Percentiles rank a stretch among this genome's conserved stretches.
phyloP scores from a whole-genome alignment of 805 yeast species.

The Candida insectorum region DNA sequence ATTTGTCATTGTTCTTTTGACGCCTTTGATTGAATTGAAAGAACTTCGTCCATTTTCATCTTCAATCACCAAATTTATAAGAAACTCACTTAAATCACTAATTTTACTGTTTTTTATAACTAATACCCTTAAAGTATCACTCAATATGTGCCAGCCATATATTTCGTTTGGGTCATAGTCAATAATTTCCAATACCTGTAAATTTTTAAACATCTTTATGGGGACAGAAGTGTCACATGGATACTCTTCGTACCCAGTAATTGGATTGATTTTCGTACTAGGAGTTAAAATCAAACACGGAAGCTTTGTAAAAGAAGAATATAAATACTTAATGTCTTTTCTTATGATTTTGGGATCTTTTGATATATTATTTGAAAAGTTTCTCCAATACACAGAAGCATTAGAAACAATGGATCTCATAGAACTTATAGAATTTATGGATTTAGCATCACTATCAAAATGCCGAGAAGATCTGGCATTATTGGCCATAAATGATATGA shows the following conservation, averaged over 20 bases:
- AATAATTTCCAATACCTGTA: constrained; percentile 57
- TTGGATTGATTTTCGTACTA: constrained; percentile 54
- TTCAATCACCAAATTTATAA: constrained; percentile 51
- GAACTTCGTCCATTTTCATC: constrained; percentile 41
- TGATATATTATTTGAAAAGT: constrained; percentile 23
- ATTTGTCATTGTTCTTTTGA: constrained; percentile 6
- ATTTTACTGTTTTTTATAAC: constrained; percentile 51
- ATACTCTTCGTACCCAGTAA: constrained; percentile 63
- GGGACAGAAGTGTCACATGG: constrained; percentile 73
- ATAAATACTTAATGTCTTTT: constrained; percentile 53
- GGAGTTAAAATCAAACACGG: constrained; percentile 63
- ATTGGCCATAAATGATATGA: constrained; percentile 57
- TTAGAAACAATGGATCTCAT: constrained; percentile 48
- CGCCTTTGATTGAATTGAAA: constrained; percentile 9
- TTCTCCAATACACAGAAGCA: constrained; percentile 41
- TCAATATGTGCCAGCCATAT: constrained; percentile 59
- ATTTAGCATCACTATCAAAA: constrained; percentile 42
- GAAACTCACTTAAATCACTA: constrained; percentile 49
- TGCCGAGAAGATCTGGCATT: constrained; percentile 44
- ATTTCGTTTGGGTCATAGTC: constrained; percentile 64
- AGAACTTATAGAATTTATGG: constrained; percentile 57
- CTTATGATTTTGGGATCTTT: constrained; percentile 43
- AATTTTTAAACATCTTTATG: constrained; percentile 55
- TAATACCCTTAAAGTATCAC: constrained; percentile 53
- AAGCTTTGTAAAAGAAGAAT: constrained; percentile 60